Base-by-base conservation (phyloP, 2,329 filamentous ascomycete genomes). In the Chrysoporthe cubensis region DNA sequence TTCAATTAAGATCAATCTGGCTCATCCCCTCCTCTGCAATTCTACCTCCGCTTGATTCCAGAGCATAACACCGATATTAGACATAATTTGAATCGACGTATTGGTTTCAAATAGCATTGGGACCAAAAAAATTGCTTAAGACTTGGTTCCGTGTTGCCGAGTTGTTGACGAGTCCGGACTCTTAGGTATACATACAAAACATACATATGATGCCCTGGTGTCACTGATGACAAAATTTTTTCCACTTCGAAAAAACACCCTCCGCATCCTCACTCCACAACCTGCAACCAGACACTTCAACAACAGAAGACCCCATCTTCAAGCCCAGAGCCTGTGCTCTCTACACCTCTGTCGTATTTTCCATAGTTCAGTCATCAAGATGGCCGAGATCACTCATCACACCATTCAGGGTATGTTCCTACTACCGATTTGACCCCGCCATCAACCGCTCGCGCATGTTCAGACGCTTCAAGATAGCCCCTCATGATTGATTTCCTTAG, bases 361-460 rank as follows among this genome's bases (percentile, higher is more conserved):
- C 26, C 46, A 59, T 48, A 46, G 18, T 13, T 48, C 56, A 66
- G 71, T 69, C 66, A 66, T 64, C 62, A 66, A 69, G 80, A 78
- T 73, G 87, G 86, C 84, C 80, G 85, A 87, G 73, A 85, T 87
- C 74, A 81, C 80, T 68, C 85, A 88, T 80, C 78, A 78, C 74
- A 88, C 85, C 76, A 87, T 87, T 80, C 80, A 87, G 80, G 85
- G 85, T 87, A 81, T 5, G 16, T 52, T 54, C 67, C 71, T 72
- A 72, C 73, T 71, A 73, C 71, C 73, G 74, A 73, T 70, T 48
- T 62, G 59, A 71, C 69, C 60, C 65, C 66, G 50, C 68, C 65
- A 63, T 37, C 21, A 40, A 43, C 56, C 16, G 21, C 21, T 63
- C 43, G 18, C 13, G 43, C n/a, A n/a, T 58, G 44, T 62, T 46